Evolutionary conservation across 768 basidiomycete genomes (phyloP).

Genomic region (Stropharia rugosoannulata): DNA sequence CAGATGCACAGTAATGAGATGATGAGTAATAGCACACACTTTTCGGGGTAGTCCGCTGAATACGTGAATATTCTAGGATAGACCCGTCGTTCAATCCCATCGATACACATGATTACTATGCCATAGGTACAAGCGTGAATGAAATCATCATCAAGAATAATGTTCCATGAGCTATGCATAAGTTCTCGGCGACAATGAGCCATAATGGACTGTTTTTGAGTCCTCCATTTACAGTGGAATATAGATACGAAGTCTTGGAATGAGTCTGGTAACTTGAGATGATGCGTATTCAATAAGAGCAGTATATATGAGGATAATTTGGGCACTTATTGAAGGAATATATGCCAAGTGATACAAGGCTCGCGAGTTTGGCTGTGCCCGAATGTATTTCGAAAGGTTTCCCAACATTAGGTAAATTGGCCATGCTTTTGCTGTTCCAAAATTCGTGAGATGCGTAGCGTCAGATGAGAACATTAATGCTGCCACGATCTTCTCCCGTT

Average conservation of each 20-base stretch:
- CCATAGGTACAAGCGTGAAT: conserved; percentile 27
- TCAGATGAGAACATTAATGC: conserved; percentile 27
- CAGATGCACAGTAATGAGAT: background rate
- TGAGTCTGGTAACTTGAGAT: conserved; percentile 20
- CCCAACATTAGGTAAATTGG: conserved; percentile 40
- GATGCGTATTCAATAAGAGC: conserved; percentile 9
- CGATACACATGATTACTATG: conserved; percentile 28
- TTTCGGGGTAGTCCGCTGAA: conserved; percentile 40
- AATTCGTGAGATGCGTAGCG: conserved; percentile 25
- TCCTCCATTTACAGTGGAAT: conserved; percentile 12
- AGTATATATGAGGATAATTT: background rate
- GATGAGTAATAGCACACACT: conserved; percentile 20
- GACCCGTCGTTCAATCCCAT: conserved; percentile 27
- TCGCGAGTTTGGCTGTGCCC: conserved; percentile 23
- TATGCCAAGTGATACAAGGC: conserved; percentile 42
- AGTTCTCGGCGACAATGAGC: conserved; percentile 20
- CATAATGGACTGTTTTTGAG: conserved; percentile 14
- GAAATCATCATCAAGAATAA: conserved; percentile 14
- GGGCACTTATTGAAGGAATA: conserved; percentile 33
- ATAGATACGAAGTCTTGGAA: conserved; percentile 21
- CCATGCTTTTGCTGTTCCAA: conserved; percentile 34
- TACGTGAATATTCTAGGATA: conserved; percentile 34
- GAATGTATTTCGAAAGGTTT: conserved; percentile 39
- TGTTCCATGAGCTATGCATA: conserved; percentile 15
- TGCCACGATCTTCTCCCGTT: conserved; percentile 23